phyloP scores from a whole-genome alignment of 257 asterid species.

The Mitragyna speciosa region DNA sequence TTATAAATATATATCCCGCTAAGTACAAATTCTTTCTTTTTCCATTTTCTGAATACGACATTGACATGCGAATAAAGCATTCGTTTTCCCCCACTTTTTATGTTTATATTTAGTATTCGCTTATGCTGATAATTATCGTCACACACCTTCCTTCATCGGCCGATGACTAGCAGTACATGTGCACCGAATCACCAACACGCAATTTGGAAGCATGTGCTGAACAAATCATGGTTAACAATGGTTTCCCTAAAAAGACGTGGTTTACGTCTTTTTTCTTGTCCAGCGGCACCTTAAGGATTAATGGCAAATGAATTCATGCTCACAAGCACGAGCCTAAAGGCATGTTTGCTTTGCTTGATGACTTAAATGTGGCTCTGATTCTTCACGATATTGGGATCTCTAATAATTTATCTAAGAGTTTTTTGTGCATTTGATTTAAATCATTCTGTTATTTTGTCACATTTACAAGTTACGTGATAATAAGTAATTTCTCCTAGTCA shows the following conservation, averaged over 20 bases:
- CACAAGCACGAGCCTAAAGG: no score
- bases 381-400: no score
- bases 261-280: neutral
- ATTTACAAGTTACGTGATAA: no score
- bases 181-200: neutral
- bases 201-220: neutral
- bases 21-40: neutral
- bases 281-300: no score
- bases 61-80: neutral
- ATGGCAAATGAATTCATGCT: no score
- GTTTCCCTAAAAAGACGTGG: neutral
- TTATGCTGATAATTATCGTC: neutral
- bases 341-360: no score
- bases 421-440: no score
- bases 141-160: neutral
- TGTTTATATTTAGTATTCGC: neutral
- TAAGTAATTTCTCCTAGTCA: no score
- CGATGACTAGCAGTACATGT: neutral
- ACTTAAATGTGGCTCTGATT: no score
- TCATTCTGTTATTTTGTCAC: no score
- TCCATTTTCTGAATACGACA: neutral
- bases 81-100: neutral
- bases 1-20: neutral
- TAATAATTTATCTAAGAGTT: no score
- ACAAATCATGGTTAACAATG: neutral